Evolutionary conservation across 1,284 basidiomycete species (phyloP), one percentile per base, ranked within the genome.

Genomic region (Sporisorium exsertum): DNA sequence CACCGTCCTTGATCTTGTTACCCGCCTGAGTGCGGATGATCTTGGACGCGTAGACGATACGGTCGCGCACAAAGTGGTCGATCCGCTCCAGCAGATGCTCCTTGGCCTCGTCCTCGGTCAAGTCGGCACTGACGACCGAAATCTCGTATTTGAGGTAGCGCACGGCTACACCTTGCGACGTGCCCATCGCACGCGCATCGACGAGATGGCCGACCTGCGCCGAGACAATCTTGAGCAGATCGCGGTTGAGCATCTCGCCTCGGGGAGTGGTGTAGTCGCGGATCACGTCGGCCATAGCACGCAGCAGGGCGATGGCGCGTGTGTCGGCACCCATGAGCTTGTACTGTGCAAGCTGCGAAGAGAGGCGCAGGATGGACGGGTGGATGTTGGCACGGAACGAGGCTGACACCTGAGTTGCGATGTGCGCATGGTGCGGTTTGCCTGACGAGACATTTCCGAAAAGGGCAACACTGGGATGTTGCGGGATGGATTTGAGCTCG

Each of bases 131-230:
- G 51, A 94, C 91, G 22, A 91, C 90, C 83, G 94, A 95, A 85
- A 99, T 97, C 84, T 98, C 94, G 69, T 97, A 89, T 88, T 99
- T 99, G 82, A 99, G 89, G 86, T 96, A 94, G 64, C 95, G 90
- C 77, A 95, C 94, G 0, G 94, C 94, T 82, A 95, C 95, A 0
- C 94, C 94, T 91, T 95, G 94, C 27, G 94, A 93, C n/a, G 94
- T 91, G n/a, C 93, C 93, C 91, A 95, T 92, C 0, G 94, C 93
- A 57, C 95, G 88, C 29, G 93, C 92, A 59, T 92, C 90, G 18
- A 94, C 93, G 18, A 96, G 89, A 86, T 95, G 92, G 27, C 91
- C 92, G 77, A 97, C 96, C 88, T 97, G 95, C 18, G 93, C 71
- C 8, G 73, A 78, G 13, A 85, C 71, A 3, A 64, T 76, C 18